phyloP scores from a whole-genome alignment of 2,329 filamentous ascomycete species.

The Colletotrichum sp. region DNA sequence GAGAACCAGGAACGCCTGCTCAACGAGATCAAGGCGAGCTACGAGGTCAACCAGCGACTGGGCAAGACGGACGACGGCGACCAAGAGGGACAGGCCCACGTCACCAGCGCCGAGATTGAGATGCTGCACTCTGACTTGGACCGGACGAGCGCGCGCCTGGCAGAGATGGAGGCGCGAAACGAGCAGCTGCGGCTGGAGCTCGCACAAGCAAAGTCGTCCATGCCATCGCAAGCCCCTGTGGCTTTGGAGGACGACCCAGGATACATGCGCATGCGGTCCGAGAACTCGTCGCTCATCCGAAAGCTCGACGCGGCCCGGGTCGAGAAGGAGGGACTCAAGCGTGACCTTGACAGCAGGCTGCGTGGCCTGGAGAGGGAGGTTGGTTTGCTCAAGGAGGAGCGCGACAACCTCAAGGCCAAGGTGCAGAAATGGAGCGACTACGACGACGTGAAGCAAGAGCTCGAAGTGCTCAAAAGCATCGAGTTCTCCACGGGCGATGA shows the following conservation, averaged over 20 bases:
- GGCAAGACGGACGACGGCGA: conserved; percentile 73
- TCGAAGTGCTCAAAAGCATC: conserved; percentile 96
- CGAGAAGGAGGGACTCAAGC: conserved; percentile 82
- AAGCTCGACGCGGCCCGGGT: conserved; percentile 85
- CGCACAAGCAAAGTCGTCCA: conserved; percentile 82
- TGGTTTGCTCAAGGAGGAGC: conserved; percentile 76
- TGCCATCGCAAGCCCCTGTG: conserved; percentile 62
- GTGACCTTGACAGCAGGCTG: conserved; percentile 76
- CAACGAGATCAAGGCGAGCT: conserved; percentile 95
- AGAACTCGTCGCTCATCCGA: conserved; percentile 89
- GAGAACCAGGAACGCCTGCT: conserved; percentile 92
- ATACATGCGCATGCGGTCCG: conserved; percentile 86
- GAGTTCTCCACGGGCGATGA: conserved; percentile 94
- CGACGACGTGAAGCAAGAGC: conserved; percentile 92
- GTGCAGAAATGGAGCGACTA: conserved; percentile 93
- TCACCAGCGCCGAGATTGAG: conserved; percentile 89
- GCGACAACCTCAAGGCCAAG: conserved; percentile 79
- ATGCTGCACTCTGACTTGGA: conserved; percentile 93
- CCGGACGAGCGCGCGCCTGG: conserved; percentile 82
- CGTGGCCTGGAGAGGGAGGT: conserved; percentile 82
- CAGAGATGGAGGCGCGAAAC: conserved; percentile 91
- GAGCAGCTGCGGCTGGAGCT: conserved; percentile 91
- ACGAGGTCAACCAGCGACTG: conserved; percentile 92
- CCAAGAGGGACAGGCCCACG: conserved; percentile 61
- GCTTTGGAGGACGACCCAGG: conserved; percentile 86